phyloP scores from a whole-genome alignment of 2,329 filamentous ascomycete species.

The Intubia oerlemansii region DNA sequence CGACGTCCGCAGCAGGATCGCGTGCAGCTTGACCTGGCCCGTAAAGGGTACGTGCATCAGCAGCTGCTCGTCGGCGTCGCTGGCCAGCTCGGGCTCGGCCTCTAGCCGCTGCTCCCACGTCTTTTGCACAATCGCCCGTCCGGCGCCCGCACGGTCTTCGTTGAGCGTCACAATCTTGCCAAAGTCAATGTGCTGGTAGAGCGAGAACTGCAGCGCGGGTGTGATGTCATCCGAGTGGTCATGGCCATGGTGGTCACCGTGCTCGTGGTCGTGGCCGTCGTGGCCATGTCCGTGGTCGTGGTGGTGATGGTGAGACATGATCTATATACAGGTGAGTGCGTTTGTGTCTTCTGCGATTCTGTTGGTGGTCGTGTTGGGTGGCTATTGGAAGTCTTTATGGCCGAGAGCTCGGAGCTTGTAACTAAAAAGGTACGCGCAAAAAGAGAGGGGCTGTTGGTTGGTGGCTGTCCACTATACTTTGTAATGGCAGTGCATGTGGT shows the following conservation, averaged over 20 bases:
- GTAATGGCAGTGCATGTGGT: no score
- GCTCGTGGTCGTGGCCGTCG: slow-evolving; percentile 14
- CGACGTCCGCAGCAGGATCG: slow-evolving; percentile 67
- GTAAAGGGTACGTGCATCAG: slow-evolving; percentile 90
- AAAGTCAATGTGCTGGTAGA: slow-evolving; percentile 87
- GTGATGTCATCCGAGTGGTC: slow-evolving; percentile 87
- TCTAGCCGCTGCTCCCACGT: slow-evolving; percentile 68
- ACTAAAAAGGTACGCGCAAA: no score
- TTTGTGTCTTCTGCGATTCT: no score
- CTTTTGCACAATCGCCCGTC: slow-evolving; percentile 64
- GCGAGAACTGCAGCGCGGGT: slow-evolving; percentile 70
- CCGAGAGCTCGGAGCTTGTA: no score
- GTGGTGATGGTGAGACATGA: slow-evolving; percentile 10
- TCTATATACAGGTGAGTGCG: no score
- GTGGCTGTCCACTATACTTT: no score
- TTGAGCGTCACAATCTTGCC: slow-evolving; percentile 70
- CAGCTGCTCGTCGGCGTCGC: slow-evolving; percentile 83
- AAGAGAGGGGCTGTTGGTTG: no score
- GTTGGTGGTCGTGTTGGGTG: no score
- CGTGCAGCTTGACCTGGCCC: slow-evolving; percentile 80
- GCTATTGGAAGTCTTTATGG: no score
- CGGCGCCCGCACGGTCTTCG: slow-evolving; percentile 47
- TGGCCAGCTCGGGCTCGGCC: slow-evolving; percentile 53
- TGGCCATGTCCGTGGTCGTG: slow-evolving; percentile 14
- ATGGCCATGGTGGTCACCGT: slow-evolving; percentile 39